A percentile compares a stretch with the other conserved stretches of the same genome.
Evolutionary conservation across 1,139 yeast species (phyloP).

Genomic region (Williopsis jadinii): DNA sequence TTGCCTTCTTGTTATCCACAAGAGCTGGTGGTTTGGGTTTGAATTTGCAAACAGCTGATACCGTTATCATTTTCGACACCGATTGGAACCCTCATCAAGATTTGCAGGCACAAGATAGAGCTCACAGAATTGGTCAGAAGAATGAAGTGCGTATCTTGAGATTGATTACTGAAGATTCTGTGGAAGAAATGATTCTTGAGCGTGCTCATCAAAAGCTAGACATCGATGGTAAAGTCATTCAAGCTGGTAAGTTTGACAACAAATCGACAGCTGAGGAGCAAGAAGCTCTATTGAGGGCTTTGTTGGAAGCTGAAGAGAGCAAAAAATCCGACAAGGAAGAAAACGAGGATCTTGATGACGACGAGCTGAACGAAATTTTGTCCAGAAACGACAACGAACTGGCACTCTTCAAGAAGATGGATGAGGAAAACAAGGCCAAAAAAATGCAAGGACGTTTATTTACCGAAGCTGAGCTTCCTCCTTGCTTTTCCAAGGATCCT

Average conservation of each 20-base stretch:
- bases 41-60: constrained; percentile 82
- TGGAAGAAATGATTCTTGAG: constrained; percentile 76
- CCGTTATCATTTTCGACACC: constrained; percentile 80
- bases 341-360: constrained; percentile 57
- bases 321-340: constrained; percentile 44
- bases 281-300: constrained; percentile 64
- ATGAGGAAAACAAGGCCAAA: constrained; percentile 45
- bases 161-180: constrained; percentile 74
- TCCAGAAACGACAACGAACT: constrained; percentile 62
- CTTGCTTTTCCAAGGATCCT: constrained; percentile 60
- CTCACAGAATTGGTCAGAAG: constrained; percentile 86
- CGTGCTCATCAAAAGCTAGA: constrained; percentile 79
- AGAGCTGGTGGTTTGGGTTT: constrained; percentile 90
- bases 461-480: constrained; percentile 60
- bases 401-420: constrained; percentile 46
- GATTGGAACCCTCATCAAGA: constrained; percentile 95
- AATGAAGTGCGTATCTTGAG: constrained; percentile 78
- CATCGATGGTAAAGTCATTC: constrained; percentile 84
- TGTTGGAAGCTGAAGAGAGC: constrained; percentile 66
- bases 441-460: constrained; percentile 47
- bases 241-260: constrained; percentile 82
- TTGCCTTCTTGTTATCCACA: constrained; percentile 72
- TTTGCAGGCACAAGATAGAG: constrained; percentile 87
- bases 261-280: constrained; percentile 80
- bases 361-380: constrained; percentile 63